phyloP scores from a whole-genome alignment of 1,284 basidiomycete genomes.

The Puccinia polysora region DNA sequence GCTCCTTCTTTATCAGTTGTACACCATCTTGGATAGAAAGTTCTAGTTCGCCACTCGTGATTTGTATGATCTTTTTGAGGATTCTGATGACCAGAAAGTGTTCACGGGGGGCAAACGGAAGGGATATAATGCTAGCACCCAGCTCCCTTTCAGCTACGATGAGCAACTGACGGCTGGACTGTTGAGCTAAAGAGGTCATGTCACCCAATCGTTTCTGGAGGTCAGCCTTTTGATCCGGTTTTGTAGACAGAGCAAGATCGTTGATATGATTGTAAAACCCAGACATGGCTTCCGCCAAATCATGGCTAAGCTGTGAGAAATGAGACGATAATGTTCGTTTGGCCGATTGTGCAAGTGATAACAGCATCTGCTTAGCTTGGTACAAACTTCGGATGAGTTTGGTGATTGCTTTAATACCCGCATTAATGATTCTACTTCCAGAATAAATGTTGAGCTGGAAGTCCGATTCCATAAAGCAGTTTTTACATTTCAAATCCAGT shows the following conservation, averaged over 20 bases:
- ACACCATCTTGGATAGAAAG: background rate
- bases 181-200: background rate
- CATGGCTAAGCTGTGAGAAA: constrained; percentile 11
- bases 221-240: background rate
- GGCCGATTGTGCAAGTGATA: constrained; percentile 1
- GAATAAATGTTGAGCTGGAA: constrained; percentile 30
- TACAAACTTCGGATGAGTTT: constrained; percentile 10
- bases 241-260: background rate
- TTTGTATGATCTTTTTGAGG: constrained; percentile 7
- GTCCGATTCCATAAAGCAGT: constrained; percentile 26
- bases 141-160: constrained; percentile 9
- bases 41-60: constrained; percentile 21
- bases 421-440: constrained; percentile 36
- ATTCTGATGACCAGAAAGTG: background rate
- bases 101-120: background rate
- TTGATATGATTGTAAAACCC: constrained; percentile 21
- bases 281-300: constrained; percentile 25
- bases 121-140: background rate
- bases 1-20: constrained; percentile 6
- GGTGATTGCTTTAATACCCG: constrained; percentile 14
- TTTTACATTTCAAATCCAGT: constrained; percentile 23
- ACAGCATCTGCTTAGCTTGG: constrained; percentile 20
- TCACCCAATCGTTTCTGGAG: background rate
- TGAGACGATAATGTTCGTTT: background rate
- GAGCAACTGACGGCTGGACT: background rate